Percentiles rank a stretch among this genome's conserved stretches.
Conservation (phyloP, 108 stramenopile species). For the Discostella pseudostelligera region DNA sequence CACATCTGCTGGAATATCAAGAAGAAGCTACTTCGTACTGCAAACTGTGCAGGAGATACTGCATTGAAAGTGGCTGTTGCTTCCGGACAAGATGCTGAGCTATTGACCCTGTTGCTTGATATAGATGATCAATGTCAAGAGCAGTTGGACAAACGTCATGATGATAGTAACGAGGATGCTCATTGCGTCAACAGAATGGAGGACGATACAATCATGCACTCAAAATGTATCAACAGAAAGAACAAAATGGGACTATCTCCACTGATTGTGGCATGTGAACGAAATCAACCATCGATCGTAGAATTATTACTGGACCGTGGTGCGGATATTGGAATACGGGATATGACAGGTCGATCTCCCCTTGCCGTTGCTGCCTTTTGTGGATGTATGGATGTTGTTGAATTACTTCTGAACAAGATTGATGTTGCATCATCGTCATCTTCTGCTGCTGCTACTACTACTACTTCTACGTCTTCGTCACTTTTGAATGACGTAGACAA, state of each 20-base stretch:
- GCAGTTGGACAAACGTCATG: background rate
- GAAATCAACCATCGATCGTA: conserved; percentile 30
- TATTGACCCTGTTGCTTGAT: conserved; percentile 35
- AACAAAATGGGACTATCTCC: conserved; percentile 43
- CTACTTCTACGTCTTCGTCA: background rate
- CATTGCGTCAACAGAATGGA: background rate
- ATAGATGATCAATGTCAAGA: conserved; percentile 13
- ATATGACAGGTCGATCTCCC: conserved; percentile 27
- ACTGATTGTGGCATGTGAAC: conserved; percentile 51
- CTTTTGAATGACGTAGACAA: conserved; percentile 32
- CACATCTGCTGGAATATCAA: background rate
- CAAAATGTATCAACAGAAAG: conserved; percentile 29
- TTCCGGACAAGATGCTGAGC: conserved; percentile 19
- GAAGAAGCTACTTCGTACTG: conserved; percentile 22
- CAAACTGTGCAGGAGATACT: conserved; percentile 45
- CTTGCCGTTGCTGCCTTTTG: conserved; percentile 52
- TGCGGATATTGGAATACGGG: conserved; percentile 11
- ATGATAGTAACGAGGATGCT: background rate
- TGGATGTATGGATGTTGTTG: conserved; percentile 46
- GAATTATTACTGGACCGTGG: conserved; percentile 22
- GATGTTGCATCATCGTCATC: conserved; percentile 8
- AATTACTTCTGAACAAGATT: conserved; percentile 17
- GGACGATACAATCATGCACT: background rate
- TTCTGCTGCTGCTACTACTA: too few relatives aligned
- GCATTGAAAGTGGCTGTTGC: conserved; percentile 44